These are phyloP conservation scores for Haplographium delicatum DNA, from an alignment of 495 filamentous ascomycete species.

Conservation along the genomic window DNA sequence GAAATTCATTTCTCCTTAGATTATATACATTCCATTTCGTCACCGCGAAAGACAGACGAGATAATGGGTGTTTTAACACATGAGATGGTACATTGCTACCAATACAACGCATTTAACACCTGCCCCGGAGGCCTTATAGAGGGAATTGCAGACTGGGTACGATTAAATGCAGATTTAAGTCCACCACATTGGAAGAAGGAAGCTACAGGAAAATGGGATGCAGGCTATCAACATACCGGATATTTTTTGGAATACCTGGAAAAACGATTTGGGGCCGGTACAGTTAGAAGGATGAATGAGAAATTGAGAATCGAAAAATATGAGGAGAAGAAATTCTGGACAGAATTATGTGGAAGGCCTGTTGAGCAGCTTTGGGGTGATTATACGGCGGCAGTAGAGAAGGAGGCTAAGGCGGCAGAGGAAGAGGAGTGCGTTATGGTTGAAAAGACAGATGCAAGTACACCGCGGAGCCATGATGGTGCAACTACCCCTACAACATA, in stretches of 20 bases:
- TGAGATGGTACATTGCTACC: slow-evolving; percentile 95
- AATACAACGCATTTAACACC: slow-evolving; percentile 62
- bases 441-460: slow-evolving; percentile 24
- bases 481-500: background rate
- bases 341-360: slow-evolving; percentile 53
- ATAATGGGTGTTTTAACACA: slow-evolving; percentile 81
- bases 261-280: slow-evolving; percentile 55
- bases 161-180: slow-evolving; percentile 63
- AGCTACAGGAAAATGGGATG: slow-evolving; percentile 68
- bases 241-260: slow-evolving; percentile 83
- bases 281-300: slow-evolving; percentile 70
- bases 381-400: slow-evolving; percentile 45
- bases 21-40: slow-evolving; percentile 55
- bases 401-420: slow-evolving; percentile 20
- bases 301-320: slow-evolving; percentile 54
- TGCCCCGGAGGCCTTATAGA: slow-evolving; percentile 81
- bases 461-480: slow-evolving; percentile 3
- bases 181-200: slow-evolving; percentile 81
- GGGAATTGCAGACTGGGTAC: slow-evolving; percentile 91
- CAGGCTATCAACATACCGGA: slow-evolving; percentile 86
- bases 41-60: slow-evolving; percentile 49
- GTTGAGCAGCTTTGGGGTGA: slow-evolving; percentile 70
- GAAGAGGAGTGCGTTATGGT: slow-evolving; percentile 24
- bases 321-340: slow-evolving; percentile 64
- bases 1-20: slow-evolving; percentile 84